These are phyloP conservation scores for Acanthamoeba lenticulata DNA, from an alignment of 208 protist genomes.

Conservation along the genomic window DNA sequence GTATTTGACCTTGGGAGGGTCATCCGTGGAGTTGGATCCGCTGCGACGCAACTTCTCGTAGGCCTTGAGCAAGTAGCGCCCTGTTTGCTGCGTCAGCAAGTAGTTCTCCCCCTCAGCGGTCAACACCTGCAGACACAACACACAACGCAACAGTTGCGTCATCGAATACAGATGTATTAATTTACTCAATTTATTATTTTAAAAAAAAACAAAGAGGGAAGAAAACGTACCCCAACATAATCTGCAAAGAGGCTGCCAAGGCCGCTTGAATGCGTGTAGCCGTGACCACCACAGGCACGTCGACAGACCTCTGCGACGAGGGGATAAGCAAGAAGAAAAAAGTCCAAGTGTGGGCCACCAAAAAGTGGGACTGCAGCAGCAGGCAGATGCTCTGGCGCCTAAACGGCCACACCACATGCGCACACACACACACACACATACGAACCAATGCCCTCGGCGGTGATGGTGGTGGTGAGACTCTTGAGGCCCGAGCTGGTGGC, in stretches of 20 bases:
- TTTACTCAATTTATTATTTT: too few species aligned
- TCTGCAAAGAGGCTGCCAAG: conserved; percentile 43
- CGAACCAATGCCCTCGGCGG: conserved; percentile 64
- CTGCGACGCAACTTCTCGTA: conserved; percentile 63
- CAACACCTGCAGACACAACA: background rate
- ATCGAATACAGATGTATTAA: too few species aligned
- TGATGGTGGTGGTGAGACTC: conserved; percentile 64
- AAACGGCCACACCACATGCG: background rate
- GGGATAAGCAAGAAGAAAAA: background rate
- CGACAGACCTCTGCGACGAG: conserved; percentile 32
- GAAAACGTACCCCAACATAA: conserved; percentile 63
- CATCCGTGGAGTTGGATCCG: background rate
- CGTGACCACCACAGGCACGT: conserved; percentile 62
- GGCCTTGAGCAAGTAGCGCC: conserved; percentile 68
- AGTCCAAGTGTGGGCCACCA: too few species aligned
- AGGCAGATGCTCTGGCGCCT: too few species aligned
- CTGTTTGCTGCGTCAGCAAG: conserved; percentile 71
- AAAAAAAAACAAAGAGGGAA: too few species aligned
- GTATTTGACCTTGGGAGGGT: conserved; percentile 17
- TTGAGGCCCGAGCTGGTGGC: conserved; percentile 72
- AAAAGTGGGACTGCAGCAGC: too few species aligned
- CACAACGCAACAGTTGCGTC: too few species aligned
- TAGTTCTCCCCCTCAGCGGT: conserved; percentile 70
- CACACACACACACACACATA: background rate
- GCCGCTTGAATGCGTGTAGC: conserved; percentile 64